A percentile compares a stretch with the other conserved stretches of the same genome.
Evolutionary conservation across 305 asterid species (phyloP).

Genomic region (Fraxinus albicans): DNA sequence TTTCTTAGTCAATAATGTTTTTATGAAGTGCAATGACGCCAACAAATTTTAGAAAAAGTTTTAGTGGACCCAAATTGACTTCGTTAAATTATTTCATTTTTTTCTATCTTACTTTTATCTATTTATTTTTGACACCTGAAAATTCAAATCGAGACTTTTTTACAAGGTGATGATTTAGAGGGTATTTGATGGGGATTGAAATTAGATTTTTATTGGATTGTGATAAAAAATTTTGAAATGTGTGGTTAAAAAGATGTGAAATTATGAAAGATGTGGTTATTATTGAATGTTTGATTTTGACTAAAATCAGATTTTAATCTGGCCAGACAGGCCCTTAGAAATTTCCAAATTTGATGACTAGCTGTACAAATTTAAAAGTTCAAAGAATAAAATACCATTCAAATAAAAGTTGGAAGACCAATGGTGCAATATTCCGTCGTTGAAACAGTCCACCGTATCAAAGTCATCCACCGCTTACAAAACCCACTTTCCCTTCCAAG

Average conservation of each 20-base stretch:
- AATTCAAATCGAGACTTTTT: neutral
- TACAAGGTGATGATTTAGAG: neutral
- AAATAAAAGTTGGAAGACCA: neutral
- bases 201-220: too few species aligned
- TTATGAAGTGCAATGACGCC: neutral
- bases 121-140: neutral
- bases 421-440: neutral
- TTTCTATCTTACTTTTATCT: neutral
- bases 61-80: neutral
- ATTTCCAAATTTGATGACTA: neutral
- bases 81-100: neutral
- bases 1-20: neutral
- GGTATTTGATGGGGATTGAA: too few species aligned
- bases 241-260: too few species aligned
- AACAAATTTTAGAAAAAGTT: neutral
- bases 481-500: neutral
- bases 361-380: neutral
- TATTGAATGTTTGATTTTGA: too few species aligned
- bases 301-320: too few species aligned
- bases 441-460: neutral
- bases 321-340: too few species aligned
- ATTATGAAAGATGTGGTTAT: too few species aligned
- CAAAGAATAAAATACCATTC: neutral
- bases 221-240: too few species aligned
- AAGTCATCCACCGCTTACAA: neutral